Percentiles rank a stretch among this genome's conserved stretches.
phyloP scores from a whole-genome alignment of 2,329 filamentous ascomycete species.

The Verticillium nubilum region DNA sequence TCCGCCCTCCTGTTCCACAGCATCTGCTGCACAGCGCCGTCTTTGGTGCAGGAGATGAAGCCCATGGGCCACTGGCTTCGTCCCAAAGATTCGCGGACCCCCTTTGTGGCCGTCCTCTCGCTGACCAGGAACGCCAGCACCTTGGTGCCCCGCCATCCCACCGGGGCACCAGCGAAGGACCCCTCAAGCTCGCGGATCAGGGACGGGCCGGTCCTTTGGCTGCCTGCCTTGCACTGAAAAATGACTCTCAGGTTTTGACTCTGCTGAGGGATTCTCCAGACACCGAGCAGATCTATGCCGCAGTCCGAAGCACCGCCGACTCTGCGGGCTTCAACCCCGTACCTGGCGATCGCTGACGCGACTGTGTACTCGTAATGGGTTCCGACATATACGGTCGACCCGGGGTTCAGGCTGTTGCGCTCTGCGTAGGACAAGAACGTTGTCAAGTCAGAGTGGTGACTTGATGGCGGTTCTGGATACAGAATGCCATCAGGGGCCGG shows the following conservation, averaged over 20 bases:
- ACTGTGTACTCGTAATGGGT: conserved; percentile 75
- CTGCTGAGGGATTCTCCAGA: conserved; percentile 54
- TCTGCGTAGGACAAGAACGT: conserved; percentile 62
- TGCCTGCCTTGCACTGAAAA: conserved; percentile 65
- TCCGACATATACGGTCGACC: conserved; percentile 60
- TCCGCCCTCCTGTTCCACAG: conserved; percentile 66
- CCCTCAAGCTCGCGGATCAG: conserved; percentile 75
- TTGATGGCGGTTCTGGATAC: conserved; percentile 40
- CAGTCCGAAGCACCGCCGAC: conserved; percentile 62
- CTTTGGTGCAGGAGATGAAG: conserved; percentile 56
- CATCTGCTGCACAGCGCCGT: conserved; percentile 60
- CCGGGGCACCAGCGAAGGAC: conserved; percentile 66
- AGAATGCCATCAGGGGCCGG: conserved; percentile 10
- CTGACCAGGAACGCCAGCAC: conserved; percentile 69
- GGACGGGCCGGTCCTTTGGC: conserved; percentile 47
- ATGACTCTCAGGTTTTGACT: conserved; percentile 36
- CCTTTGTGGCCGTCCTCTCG: conserved; percentile 67
- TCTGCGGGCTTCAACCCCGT: conserved; percentile 61
- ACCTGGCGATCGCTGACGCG: conserved; percentile 45
- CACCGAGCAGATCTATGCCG: conserved; percentile 70
- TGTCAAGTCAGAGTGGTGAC: conserved; percentile 56
- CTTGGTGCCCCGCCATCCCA: conserved; percentile 59
- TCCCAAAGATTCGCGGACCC: conserved; percentile 67
- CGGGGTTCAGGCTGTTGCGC: conserved; percentile 46
- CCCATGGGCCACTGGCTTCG: conserved; percentile 66